Evolutionary conservation across 1,139 yeast genomes (phyloP).

Genomic region (Blastobotrys elegans): DNA sequence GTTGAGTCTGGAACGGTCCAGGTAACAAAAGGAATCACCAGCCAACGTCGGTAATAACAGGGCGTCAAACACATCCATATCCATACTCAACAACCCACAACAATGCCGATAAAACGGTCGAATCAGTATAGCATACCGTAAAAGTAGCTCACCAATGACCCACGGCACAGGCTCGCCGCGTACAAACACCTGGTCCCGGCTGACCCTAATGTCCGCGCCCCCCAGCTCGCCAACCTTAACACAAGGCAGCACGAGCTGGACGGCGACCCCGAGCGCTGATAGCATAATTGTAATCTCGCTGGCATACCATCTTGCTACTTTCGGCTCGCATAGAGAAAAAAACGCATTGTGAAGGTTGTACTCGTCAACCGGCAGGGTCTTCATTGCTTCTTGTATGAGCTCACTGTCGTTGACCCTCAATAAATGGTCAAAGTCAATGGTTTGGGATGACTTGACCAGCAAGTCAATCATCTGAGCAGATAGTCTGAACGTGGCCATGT

Average conservation of each 20-base stretch:
- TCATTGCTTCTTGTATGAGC: background rate
- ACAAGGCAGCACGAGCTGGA: background rate
- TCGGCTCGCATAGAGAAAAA: background rate
- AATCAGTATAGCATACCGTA: constrained; percentile 3
- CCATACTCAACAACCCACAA: background rate
- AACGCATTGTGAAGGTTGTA: background rate
- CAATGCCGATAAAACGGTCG: constrained; percentile 5
- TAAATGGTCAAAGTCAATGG: background rate
- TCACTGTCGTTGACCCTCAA: background rate
- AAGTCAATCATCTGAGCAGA: background rate
- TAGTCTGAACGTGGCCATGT: background rate
- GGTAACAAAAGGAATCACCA: background rate
- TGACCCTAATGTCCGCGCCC: background rate
- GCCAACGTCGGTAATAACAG: background rate
- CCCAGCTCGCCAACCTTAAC: background rate
- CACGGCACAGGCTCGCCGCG: constrained; percentile 3
- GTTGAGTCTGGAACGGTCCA: background rate
- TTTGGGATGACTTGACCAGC: background rate
- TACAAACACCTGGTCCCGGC: background rate
- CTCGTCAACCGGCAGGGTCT: background rate
- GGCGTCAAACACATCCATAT: background rate
- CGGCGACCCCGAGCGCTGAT: background rate
- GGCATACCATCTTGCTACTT: background rate
- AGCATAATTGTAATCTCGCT: background rate
- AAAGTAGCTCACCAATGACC: constrained; percentile 1